Conservation (phyloP, 441 rosid species). For the Croton laevigatus region DNA sequence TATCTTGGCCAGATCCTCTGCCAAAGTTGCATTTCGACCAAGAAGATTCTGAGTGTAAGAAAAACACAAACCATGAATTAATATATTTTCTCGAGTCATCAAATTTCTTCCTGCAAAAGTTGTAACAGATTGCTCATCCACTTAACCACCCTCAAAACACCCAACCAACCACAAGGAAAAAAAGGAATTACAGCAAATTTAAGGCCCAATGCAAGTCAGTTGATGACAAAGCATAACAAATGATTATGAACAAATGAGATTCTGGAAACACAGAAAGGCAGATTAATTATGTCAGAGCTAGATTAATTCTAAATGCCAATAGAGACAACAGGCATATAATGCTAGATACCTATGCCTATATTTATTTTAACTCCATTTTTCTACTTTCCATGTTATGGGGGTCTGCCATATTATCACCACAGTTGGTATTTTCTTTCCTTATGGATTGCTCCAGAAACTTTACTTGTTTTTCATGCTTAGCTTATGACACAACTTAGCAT, state of each 20-base stretch:
- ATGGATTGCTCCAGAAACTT: neutral
- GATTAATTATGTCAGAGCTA: neutral
- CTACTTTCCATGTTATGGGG: neutral
- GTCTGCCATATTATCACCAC: neutral
- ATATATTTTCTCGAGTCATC: neutral
- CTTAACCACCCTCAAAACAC: too few species aligned
- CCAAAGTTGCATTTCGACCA: conserved; percentile 80
- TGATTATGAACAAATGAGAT: neutral
- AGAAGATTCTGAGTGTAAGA: conserved; percentile 55
- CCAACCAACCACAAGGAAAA: too few species aligned
- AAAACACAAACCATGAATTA: conserved; percentile 15
- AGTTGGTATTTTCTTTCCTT: neutral
- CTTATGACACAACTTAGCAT: neutral
- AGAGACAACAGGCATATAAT: neutral
- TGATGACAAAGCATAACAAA: neutral
- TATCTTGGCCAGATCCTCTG: conserved; percentile 75
- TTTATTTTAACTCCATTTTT: neutral
- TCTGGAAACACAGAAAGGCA: neutral
- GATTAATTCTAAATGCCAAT: neutral
- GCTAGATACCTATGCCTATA: neutral
- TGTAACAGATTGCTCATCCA: neutral
- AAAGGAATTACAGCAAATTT: neutral
- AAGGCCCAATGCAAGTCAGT: neutral
- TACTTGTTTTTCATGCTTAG: neutral
- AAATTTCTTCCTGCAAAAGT: neutral